Base-by-base conservation (phyloP, 805 yeast genomes). In the Ogataea haglerorum region DNA sequence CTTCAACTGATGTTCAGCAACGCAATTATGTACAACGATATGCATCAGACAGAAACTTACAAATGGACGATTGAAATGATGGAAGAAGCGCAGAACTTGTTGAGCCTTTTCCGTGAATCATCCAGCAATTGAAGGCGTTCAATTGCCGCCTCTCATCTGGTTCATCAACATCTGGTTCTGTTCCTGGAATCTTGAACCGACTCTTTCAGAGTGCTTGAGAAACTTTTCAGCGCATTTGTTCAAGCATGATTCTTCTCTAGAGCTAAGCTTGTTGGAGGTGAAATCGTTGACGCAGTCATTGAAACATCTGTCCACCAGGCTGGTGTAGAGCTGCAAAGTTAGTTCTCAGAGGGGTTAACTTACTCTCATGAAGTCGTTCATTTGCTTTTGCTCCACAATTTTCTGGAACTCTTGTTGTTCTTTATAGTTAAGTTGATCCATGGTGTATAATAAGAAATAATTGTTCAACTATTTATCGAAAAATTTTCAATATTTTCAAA, bases 101-200 rank as follows among this genome's bases (percentile, higher is more conserved):
- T 80, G 47, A 65, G 73, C 40, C 61, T 83, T 57, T 81, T 85
- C 56, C 73, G 73, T 48, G 86, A 80, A 24, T 58, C 60, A 33
- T 38, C 46, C 35, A 45, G 44, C 22, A 42, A 45, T 22, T 39
- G 28, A 36, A 12, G 31, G 5, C 19, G 25, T 19, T 35, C 43
- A 56, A 25, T 49, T 46, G 39, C 46, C 42, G 17, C 58, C 58
- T 57, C 72, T 69, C 73, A 82, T 69, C 67, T 78, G 82, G 64
- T 85, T 86, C 74, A 84, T 82, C 72, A 85, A 69, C 51, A 81
- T 40, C 47, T 63, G 71, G 76, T 93, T 93, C 69, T 91, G 97
- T 64, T 91, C 99, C 70, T 91, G 98, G 91, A 93, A 93, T 70
- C 98, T 82, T 69, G 85, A 91, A 32, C 99, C 99, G 43, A 93